Evolutionary conservation across 495 filamentous ascomycete species (phyloP).

Genomic region (Xylaria bambusicola): DNA sequence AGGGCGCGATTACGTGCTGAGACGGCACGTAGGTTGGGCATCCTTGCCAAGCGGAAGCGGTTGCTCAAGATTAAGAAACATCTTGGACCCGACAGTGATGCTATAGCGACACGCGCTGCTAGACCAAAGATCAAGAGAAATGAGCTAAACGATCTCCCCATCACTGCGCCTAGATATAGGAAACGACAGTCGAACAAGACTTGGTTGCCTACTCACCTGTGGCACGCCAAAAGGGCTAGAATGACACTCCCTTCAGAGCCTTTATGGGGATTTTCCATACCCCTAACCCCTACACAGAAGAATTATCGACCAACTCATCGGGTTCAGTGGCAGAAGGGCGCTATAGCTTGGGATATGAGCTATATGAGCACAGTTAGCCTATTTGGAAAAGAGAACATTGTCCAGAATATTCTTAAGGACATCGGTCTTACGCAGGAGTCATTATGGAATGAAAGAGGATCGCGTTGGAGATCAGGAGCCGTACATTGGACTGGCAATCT

Average conservation of each 20-base stretch:
- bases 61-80: slow-evolving; percentile 54
- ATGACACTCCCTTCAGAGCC: slow-evolving; percentile 79
- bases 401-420: slow-evolving; percentile 64
- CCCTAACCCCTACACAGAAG: slow-evolving; percentile 83
- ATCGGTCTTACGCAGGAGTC: slow-evolving; percentile 62
- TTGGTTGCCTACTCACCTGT: slow-evolving; percentile 94
- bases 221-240: slow-evolving; percentile 86
- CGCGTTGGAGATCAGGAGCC: slow-evolving; percentile 73
- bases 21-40: slow-evolving; percentile 71
- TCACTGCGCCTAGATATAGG: slow-evolving; percentile 69
- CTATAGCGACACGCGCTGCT: slow-evolving; percentile 44
- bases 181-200: slow-evolving; percentile 87
- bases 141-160: slow-evolving; percentile 64
- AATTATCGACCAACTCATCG: slow-evolving; percentile 85
- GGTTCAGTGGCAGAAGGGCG: slow-evolving; percentile 60
- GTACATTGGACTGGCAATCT: slow-evolving; percentile 70
- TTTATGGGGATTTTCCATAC: slow-evolving; percentile 86
- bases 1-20: slow-evolving; percentile 76
- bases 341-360: slow-evolving; percentile 89
- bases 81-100: slow-evolving; percentile 27
- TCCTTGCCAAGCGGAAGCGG: slow-evolving; percentile 60
- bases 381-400: slow-evolving; percentile 63
- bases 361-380: slow-evolving; percentile 87
- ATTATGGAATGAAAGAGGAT: slow-evolving; percentile 61
- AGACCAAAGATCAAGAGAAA: slow-evolving; percentile 72